Conservation (phyloP, 805 yeast species). For the Candida maesae region DNA sequence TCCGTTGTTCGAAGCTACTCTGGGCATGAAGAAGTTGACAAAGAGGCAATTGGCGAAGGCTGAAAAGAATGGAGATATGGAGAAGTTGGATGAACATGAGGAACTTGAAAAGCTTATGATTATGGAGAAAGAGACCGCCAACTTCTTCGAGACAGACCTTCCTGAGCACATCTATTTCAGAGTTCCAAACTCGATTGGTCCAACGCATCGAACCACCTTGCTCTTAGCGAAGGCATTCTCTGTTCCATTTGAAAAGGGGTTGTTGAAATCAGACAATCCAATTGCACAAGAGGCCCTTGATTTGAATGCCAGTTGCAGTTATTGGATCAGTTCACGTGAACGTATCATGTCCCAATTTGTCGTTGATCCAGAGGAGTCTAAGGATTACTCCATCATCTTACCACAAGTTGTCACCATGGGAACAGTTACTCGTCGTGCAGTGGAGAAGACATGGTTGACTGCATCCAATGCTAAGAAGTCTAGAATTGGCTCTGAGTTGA, state of each 20-base stretch:
- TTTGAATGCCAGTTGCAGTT: constrained; percentile 77
- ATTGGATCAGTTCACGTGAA: constrained; percentile 90
- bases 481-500: constrained; percentile 90
- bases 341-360: constrained; percentile 85
- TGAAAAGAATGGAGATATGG: constrained; percentile 3
- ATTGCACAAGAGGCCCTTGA: constrained; percentile 74
- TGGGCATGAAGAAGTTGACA: constrained; percentile 10
- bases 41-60: constrained; percentile 9
- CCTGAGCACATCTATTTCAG: constrained; percentile 45
- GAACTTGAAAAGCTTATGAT: constrained; percentile 1
- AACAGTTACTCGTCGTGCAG: constrained; percentile 92
- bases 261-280: constrained; percentile 64
- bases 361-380: constrained; percentile 37
- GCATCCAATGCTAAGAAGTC: constrained; percentile 89
- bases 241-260: constrained; percentile 67
- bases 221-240: constrained; percentile 76
- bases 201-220: constrained; percentile 63
- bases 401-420: constrained; percentile 93
- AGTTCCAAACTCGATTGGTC: constrained; percentile 88
- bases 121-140: constrained; percentile 5
- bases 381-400: constrained; percentile 48
- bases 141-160: constrained; percentile 5
- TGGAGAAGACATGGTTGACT: constrained; percentile 96
- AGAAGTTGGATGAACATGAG: constrained; percentile 3
- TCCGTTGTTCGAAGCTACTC: constrained; percentile 14